Base-by-base conservation (phyloP, 78 protist species). In the Dictyostelium capitatum region DNA sequence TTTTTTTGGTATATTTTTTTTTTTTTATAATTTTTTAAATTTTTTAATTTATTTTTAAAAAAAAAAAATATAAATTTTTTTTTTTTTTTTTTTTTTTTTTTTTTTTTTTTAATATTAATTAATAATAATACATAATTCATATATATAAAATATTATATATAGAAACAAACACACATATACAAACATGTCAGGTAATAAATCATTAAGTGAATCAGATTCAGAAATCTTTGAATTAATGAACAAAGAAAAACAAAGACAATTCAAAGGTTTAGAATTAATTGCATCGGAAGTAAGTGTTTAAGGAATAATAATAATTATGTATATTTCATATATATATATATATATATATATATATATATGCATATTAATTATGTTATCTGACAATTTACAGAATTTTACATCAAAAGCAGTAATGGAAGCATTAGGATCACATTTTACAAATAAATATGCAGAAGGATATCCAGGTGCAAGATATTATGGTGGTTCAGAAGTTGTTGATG, bases 361-460 rank as follows among this genome's bases (percentile, higher is more conserved):
- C 25, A 50, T 32, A 25, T 64, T 64, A 7, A 11, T 64, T 64
- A 25, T 28, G n/a, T 25, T 25, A 64, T 11, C 25, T n/a, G n/a
- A n/a, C n/a, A n/a, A n/a, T 25, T 28, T 81, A 6, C 41, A 98
- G 99, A 99, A 99, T 97, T 98, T 99, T 69, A 97, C 98, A 32
- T 98, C 99, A 3, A 79, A 50, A 46, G 99, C 99, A 6, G 99
- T 98, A 32, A 91, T 98, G 82, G 99, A 99, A 70, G 99, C 99
- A 73, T 54, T 95, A 23, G 99, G 99, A 28, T 97, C 99, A 6
- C 85, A 96, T 90, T 87, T 99, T 79, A 99, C 99, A 80, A 99
- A 99, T 98, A 99, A 99, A 94, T 99, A 99, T 97, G 97, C 99
- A 37, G 99, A 99, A 95, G 99, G 99, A 23, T 92, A 91, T 47